A percentile compares a stretch with the other conserved stretches of the same genome.
These are phyloP conservation scores for Senna siamea DNA, from an alignment of 306 rosid species.

Conservation along the genomic window DNA sequence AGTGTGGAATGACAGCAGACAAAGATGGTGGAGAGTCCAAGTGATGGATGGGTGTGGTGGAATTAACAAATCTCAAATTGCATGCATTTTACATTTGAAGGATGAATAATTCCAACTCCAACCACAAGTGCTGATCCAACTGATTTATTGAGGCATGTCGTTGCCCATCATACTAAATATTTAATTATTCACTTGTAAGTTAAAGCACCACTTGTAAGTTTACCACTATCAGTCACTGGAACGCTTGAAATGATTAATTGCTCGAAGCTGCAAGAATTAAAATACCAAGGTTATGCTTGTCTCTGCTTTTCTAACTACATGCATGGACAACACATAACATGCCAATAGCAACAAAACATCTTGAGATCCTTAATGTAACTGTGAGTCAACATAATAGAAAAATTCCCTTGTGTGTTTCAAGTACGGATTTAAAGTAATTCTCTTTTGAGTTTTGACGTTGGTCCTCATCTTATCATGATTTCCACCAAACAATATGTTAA, in stretches of 20 bases:
- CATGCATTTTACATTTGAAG: neutral
- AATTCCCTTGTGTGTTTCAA: too few species aligned
- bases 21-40: neutral
- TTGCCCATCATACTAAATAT: neutral
- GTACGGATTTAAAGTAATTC: too few species aligned
- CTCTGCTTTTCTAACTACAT: neutral
- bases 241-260: too few species aligned
- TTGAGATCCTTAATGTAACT: neutral
- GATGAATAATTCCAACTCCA: neutral
- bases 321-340: neutral
- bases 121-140: conserved; percentile 10
- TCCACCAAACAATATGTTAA: conserved; percentile 39
- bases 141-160: conserved; percentile 13
- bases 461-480: conserved; percentile 33
- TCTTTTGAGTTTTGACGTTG: neutral
- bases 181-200: too few species aligned
- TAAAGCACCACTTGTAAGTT: too few species aligned
- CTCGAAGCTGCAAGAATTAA: too few species aligned
- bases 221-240: too few species aligned
- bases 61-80: neutral
- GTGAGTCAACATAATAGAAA: neutral
- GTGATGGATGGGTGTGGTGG: neutral
- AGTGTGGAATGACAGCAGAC: neutral
- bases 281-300: neutral
- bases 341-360: neutral